Conservation (phyloP, 2,329 filamentous ascomycete genomes). For the Phyllosticta citribraziliensis region DNA sequence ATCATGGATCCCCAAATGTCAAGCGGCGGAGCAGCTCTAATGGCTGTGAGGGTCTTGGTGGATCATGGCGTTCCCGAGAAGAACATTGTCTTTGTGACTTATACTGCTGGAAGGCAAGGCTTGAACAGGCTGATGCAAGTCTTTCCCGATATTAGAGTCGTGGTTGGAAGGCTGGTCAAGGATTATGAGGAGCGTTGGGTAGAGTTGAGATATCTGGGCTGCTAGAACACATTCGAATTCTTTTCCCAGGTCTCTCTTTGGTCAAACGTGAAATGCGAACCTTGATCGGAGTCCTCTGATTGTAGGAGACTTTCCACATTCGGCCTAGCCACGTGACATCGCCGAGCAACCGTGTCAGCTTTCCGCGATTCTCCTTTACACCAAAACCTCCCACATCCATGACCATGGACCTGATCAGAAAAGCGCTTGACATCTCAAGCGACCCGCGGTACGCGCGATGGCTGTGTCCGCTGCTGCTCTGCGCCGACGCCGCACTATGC, state of each 20-base stretch:
- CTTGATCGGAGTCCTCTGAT: no score
- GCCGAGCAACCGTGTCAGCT: neutral
- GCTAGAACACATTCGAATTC: slow-evolving; percentile 38
- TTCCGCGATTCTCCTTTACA: neutral
- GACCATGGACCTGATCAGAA: slow-evolving; percentile 29
- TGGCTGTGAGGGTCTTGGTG: slow-evolving; percentile 92
- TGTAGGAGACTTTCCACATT: neutral
- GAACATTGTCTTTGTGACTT: slow-evolving; percentile 85
- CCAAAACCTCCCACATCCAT: slow-evolving; percentile 3
- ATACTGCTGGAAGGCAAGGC: slow-evolving; percentile 75
- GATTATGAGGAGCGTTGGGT: slow-evolving; percentile 85
- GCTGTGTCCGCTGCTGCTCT: slow-evolving; percentile 57
- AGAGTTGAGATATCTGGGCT: slow-evolving; percentile 83
- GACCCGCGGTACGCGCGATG: slow-evolving; percentile 50
- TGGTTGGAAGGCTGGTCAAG: slow-evolving; percentile 71
- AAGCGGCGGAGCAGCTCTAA: slow-evolving; percentile 72
- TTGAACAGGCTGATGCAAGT: slow-evolving; percentile 78
- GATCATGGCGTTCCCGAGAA: slow-evolving; percentile 84
- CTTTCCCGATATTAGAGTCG: slow-evolving; percentile 77
- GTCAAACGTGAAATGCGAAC: neutral
- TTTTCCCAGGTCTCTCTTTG: neutral
- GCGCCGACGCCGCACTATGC: slow-evolving; percentile 63
- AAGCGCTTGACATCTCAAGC: slow-evolving; percentile 32
- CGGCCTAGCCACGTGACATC: neutral
- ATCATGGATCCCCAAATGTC: slow-evolving; percentile 92